Percentiles rank a stretch among this genome's conserved stretches.
phyloP scores from a whole-genome alignment of 257 asterid species.

The Pogostemon cablin region DNA sequence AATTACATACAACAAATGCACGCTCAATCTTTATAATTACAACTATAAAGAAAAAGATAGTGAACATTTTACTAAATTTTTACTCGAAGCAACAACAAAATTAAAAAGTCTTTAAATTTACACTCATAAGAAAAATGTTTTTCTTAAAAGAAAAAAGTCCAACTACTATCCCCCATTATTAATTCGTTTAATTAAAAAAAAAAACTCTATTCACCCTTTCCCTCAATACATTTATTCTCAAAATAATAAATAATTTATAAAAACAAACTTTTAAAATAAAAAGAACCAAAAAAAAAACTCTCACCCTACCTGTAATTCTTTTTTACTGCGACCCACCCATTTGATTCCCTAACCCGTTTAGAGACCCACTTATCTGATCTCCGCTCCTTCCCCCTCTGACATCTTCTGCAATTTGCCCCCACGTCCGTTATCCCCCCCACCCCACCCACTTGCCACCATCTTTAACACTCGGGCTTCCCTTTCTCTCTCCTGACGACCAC shows the following conservation, averaged over 20 bases:
- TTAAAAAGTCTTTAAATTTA: conserved; percentile 53
- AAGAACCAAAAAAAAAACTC: conserved; percentile 1
- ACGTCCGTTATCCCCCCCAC: background rate
- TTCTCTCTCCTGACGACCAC: background rate
- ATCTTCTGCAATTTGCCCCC: conserved; percentile 42
- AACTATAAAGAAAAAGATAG: background rate
- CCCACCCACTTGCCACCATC: conserved; percentile 37
- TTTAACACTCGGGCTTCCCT: conserved; percentile 21
- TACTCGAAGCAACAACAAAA: conserved; percentile 24
- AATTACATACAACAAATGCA: no score
- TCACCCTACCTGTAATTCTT: conserved; percentile 35
- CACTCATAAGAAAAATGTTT: conserved; percentile 43
- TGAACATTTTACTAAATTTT: conserved; percentile 4
- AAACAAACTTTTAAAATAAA: conserved; percentile 31
- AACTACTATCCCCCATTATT: conserved; percentile 36
- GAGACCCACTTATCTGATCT: conserved; percentile 32
- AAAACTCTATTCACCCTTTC: conserved; percentile 17
- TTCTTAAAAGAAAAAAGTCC: conserved; percentile 30
- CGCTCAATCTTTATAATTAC: background rate
- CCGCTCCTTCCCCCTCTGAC: conserved; percentile 43
- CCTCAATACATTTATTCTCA: conserved; percentile 48
- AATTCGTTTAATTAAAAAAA: background rate
- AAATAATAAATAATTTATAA: conserved; percentile 58
- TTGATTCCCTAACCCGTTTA: background rate
- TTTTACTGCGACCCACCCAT: conserved; percentile 18